Conservation (phyloP, 345 rosid genomes). For the Kandelia obovata region DNA sequence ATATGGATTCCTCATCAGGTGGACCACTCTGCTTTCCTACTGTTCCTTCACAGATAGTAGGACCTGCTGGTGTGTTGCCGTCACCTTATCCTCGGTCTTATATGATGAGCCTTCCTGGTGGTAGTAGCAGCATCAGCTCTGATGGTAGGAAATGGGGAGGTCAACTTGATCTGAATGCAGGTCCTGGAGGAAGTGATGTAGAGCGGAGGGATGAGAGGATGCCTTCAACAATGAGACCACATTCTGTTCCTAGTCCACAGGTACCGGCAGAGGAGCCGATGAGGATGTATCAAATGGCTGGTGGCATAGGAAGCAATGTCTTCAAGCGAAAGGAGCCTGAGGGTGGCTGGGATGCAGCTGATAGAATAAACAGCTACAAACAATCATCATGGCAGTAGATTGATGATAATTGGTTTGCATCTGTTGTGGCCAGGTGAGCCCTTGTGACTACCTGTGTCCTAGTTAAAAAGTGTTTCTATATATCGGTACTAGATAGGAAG, state of each 20-base stretch:
- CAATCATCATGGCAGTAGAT: conserved; percentile 76
- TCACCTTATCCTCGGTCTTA: conserved; percentile 60
- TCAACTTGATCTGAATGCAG: conserved; percentile 78
- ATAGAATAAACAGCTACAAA: conserved; percentile 39
- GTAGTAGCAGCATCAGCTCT: conserved; percentile 39
- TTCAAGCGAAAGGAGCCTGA: conserved; percentile 89
- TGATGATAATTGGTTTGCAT: not conserved
- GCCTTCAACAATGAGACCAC: conserved; percentile 46
- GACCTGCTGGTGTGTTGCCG: conserved; percentile 50
- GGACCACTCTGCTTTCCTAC: conserved; percentile 64
- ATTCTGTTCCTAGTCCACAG: conserved; percentile 48
- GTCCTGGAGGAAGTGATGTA: conserved; percentile 62
- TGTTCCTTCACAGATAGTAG: conserved; percentile 58
- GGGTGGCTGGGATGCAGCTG: conserved; percentile 64
- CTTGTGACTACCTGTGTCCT: too few relatives aligned
- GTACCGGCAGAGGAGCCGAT: conserved; percentile 59
- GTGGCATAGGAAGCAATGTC: conserved; percentile 22
- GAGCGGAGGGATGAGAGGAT: conserved; percentile 67
- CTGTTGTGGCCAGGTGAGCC: not conserved
- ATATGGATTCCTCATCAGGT: conserved; percentile 63
- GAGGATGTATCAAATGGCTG: conserved; percentile 59
- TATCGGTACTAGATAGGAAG: too few relatives aligned
- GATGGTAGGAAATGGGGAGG: conserved; percentile 67
- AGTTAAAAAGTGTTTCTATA: too few relatives aligned
- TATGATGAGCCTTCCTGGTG: conserved; percentile 51